Evolutionary conservation across 2,329 filamentous ascomycete genomes (phyloP).

Genomic region (Cladosporium austrohemisphaericum): DNA sequence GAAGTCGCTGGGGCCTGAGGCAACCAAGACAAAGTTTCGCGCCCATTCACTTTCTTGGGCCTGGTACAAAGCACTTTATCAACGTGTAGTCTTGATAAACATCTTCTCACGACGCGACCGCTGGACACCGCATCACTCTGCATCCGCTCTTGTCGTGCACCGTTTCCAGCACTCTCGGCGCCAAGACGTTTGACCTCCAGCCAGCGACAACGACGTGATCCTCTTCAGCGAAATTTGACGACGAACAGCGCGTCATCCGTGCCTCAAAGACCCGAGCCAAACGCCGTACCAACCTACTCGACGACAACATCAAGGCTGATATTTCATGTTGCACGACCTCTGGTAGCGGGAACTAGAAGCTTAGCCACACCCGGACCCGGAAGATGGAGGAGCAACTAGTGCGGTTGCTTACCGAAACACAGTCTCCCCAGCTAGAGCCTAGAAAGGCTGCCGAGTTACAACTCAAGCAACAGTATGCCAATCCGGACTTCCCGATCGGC

Average conservation of each 20-base stretch:
- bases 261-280: not conserved
- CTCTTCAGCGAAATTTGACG: constrained; percentile 11
- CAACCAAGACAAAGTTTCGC: no score
- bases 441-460: constrained; percentile 85
- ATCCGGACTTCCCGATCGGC: constrained; percentile 69
- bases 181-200: constrained; percentile 4
- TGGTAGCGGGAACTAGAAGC: constrained; percentile 14
- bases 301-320: constrained; percentile 4
- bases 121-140: no score
- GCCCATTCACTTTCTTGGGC: no score
- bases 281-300: not conserved
- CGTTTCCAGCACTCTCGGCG: not conserved
- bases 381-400: constrained; percentile 89
- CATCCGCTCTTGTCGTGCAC: not conserved
- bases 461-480: constrained; percentile 65
- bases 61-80: no score
- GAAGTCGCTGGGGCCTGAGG: no score
- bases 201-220: constrained; percentile 9
- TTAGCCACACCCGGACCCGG: constrained; percentile 27
- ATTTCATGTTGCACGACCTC: constrained; percentile 19
- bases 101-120: no score
- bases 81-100: no score
- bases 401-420: constrained; percentile 80
- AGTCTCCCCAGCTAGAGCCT: constrained; percentile 68
- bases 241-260: constrained; percentile 8